Evolutionary conservation across 257 asterid species (phyloP), one percentile per base, ranked within the genome.

Genomic region (Linaria vulgaris): DNA sequence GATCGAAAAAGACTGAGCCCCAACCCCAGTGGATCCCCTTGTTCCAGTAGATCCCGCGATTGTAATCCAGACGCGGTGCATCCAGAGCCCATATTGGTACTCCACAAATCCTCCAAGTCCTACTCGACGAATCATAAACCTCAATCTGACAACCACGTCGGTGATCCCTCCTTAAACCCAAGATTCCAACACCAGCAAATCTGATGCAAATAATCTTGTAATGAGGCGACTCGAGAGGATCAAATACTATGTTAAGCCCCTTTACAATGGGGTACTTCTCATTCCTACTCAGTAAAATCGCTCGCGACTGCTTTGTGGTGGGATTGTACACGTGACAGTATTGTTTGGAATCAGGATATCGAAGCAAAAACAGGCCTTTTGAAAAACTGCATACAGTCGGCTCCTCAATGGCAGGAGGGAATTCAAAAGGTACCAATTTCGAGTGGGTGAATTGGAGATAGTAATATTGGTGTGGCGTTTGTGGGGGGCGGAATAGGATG

Each of bases 291-390:
- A 78, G 69, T 10, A 11, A 16, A 47, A 75, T 61, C 53, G 30
- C 69, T 51, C 67, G 66, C 9, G 74, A 75, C 30, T 61, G 64
- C 70, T 48, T 64, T 1, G 84, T 74, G 58, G 76, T 47, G 24
- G 80, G 80, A 66, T 75, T 75, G 76, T 72, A 79, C 11, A 79
- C 63, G 39, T 15, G 41, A 61, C 68, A 72, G 27, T 57, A 71
- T 43, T 52, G 67, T 4, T 45, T 22, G 24, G 71, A 65, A 20
- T 17, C n/a, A 30, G 53, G 50, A 30, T 69, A 65, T 7, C 52
- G 69, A 24, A 78, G 80, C 66, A 79, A 48, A 21, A 79, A 63
- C n/a, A 79, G 51, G 69, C 84, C 80, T 10, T 66, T 72, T 69
- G 68, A 79, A 57, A 43, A 69, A 74, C 78, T 64, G 59, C 63